A percentile compares a stretch with the other conserved stretches of the same genome.
These are phyloP conservation scores for Starmerella gropengiesseri DNA, from an alignment of 805 yeast genomes.

Conservation along the genomic window DNA sequence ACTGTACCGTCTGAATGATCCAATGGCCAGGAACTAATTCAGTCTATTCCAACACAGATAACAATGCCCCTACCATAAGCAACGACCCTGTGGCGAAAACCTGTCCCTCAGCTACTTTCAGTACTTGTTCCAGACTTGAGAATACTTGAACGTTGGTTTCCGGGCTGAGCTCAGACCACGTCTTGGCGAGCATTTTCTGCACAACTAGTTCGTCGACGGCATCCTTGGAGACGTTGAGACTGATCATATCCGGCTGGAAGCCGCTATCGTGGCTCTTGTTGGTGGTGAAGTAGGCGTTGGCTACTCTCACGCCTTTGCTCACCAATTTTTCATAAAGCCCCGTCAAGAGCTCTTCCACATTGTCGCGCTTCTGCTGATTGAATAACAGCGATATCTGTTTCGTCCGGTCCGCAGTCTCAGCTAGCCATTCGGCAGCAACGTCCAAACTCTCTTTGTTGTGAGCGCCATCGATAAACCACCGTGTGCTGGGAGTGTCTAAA, in stretches of 20 bases:
- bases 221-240: constrained; percentile 71
- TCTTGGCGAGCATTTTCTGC: constrained; percentile 60
- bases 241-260: constrained; percentile 64
- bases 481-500: constrained; percentile 36
- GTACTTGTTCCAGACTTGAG: constrained; percentile 67
- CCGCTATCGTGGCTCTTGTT: constrained; percentile 88
- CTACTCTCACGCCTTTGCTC: constrained; percentile 26
- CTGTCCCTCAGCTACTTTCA: constrained; percentile 39
- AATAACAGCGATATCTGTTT: constrained; percentile 51
- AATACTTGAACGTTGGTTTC: constrained; percentile 39
- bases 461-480: constrained; percentile 93
- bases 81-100: constrained; percentile 90
- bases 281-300: constrained; percentile 59
- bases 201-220: constrained; percentile 70
- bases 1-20: constrained; percentile 6
- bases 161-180: constrained; percentile 49
- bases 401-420: constrained; percentile 23
- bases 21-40: neutral
- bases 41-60: constrained; percentile 59
- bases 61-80: constrained; percentile 86
- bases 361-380: constrained; percentile 90
- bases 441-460: constrained; percentile 81
- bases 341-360: constrained; percentile 46
- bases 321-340: constrained; percentile 31
- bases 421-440: constrained; percentile 78